These are phyloP conservation scores for Leucocoprinus birnbaumii DNA, from an alignment of 768 basidiomycete species.

Conservation along the genomic window DNA sequence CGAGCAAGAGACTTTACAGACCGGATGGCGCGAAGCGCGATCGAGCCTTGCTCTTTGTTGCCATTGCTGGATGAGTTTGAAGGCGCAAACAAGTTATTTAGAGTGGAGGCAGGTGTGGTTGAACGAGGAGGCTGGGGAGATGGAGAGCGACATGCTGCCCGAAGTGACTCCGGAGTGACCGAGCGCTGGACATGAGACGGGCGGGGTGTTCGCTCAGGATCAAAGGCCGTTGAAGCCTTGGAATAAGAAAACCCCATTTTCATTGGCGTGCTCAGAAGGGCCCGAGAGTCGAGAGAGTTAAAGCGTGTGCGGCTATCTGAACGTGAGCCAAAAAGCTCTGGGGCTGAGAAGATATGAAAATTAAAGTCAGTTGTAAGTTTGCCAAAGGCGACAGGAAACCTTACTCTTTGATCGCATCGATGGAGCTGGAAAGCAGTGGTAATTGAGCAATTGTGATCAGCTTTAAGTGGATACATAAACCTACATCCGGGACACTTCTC, in stretches of 20 bases:
- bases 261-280: slow-evolving; percentile 30
- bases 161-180: slow-evolving; percentile 9
- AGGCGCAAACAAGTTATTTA: slow-evolving; percentile 35
- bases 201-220: slow-evolving; percentile 14
- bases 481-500: slow-evolving; percentile 43
- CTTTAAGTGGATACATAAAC: slow-evolving; percentile 12
- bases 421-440: slow-evolving; percentile 28
- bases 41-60: slow-evolving; percentile 46
- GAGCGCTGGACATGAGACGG: slow-evolving; percentile 9
- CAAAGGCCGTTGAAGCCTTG: slow-evolving; percentile 14
- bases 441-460: background rate
- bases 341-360: slow-evolving; percentile 29
- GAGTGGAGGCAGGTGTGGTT: slow-evolving; percentile 30
- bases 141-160: slow-evolving; percentile 12
- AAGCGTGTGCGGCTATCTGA: slow-evolving; percentile 47
- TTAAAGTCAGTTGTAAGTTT: background rate
- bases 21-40: slow-evolving; percentile 76
- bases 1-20: slow-evolving; percentile 71
- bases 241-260: slow-evolving; percentile 25
- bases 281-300: slow-evolving; percentile 56
- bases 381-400: slow-evolving; percentile 10
- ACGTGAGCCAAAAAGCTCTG: slow-evolving; percentile 38
- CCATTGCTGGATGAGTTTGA: slow-evolving; percentile 19
- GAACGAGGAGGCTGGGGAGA: slow-evolving; percentile 29
- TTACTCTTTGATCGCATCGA: slow-evolving; percentile 39